phyloP scores from a whole-genome alignment of 2,329 filamentous ascomycete species.

The Fulvia fulva region DNA sequence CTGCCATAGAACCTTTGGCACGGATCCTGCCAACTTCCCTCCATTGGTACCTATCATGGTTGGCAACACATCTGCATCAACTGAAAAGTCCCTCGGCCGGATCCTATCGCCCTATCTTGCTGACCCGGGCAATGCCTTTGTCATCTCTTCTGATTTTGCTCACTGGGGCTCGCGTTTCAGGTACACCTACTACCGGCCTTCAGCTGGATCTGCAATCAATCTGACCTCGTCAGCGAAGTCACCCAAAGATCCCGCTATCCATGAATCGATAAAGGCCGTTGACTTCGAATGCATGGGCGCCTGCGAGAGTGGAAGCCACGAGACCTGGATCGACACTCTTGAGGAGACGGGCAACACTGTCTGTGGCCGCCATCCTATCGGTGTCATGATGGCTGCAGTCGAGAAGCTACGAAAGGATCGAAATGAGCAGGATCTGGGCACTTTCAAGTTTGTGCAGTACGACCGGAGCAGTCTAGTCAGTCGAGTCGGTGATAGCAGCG shows the following conservation, averaged over 20 bases:
- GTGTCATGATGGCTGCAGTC: constrained; percentile 82
- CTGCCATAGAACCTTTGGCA: constrained; percentile 29
- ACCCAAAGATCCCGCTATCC: constrained; percentile 57
- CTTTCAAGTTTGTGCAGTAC: constrained; percentile 79
- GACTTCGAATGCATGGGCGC: constrained; percentile 81
- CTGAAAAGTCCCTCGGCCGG: constrained; percentile 65
- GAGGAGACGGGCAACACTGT: constrained; percentile 80
- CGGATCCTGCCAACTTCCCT: constrained; percentile 56
- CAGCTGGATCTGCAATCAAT: constrained; percentile 37
- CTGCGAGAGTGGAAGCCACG: constrained; percentile 71
- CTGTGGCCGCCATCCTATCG: constrained; percentile 91
- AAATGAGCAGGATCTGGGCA: constrained; percentile 23
- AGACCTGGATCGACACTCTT: constrained; percentile 65
- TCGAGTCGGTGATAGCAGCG: constrained; percentile 69
- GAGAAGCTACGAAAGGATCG: constrained; percentile 53
- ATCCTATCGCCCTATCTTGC: constrained; percentile 74
- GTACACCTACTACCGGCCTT: constrained; percentile 73
- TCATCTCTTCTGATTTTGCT: constrained; percentile 93
- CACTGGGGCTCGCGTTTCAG: constrained; percentile 86
- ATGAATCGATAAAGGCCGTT: constrained; percentile 77
- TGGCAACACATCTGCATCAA: constrained; percentile 63
- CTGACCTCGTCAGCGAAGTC: constrained; percentile 40
- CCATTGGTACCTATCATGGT: constrained; percentile 81
- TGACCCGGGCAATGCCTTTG: constrained; percentile 72
- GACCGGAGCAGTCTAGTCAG: constrained; percentile 76